Percentiles rank a stretch among this genome's conserved stretches.
phyloP scores from a whole-genome alignment of 2,329 filamentous ascomycete genomes.

The Hyphodiscus sp. region DNA sequence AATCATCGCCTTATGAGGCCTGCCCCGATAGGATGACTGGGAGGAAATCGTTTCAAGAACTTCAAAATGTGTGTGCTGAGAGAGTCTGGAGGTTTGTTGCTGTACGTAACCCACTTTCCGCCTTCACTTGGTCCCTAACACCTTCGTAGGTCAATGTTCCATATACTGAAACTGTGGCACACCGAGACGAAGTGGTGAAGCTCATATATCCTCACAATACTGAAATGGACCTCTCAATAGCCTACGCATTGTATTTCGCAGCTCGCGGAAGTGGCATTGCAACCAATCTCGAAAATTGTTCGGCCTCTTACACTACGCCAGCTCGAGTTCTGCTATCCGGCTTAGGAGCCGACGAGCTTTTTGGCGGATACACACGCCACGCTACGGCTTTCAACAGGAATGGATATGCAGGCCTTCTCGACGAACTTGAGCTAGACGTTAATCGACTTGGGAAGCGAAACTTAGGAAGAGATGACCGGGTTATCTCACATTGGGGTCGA shows the following conservation, averaged over 20 bases:
- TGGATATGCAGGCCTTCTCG: constrained; percentile 65
- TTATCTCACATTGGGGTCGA: constrained; percentile 81
- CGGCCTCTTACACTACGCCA: constrained; percentile 52
- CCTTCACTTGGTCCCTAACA: constrained; percentile 12
- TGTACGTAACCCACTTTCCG: constrained; percentile 35
- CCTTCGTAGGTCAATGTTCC: constrained; percentile 64
- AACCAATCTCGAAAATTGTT: constrained; percentile 7
- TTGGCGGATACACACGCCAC: constrained; percentile 87
- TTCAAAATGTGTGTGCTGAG: constrained; percentile 59
- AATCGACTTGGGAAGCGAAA: constrained; percentile 86
- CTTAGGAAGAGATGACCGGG: constrained; percentile 85
- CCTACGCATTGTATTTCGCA: constrained; percentile 90
- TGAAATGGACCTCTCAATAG: constrained; percentile 97
- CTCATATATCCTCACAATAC: constrained; percentile 93
- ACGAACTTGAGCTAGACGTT: constrained; percentile 82
- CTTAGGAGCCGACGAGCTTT: constrained; percentile 91
- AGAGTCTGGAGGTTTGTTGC: constrained; percentile 79
- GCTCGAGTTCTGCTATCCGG: constrained; percentile 86
- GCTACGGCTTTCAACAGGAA: constrained; percentile 63
- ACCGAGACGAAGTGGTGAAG: constrained; percentile 62
- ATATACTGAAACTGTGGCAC: constrained; percentile 64
- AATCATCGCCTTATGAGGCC: constrained; percentile 56
- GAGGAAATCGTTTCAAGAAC: constrained; percentile 70
- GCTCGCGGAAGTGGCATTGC: constrained; percentile 58
- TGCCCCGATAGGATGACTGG: constrained; percentile 91